Evolutionary conservation across 176 grass and related monocot genomes (phyloP), one percentile per base, ranked within the genome.

Genomic region (Phyllostachys edulis): DNA sequence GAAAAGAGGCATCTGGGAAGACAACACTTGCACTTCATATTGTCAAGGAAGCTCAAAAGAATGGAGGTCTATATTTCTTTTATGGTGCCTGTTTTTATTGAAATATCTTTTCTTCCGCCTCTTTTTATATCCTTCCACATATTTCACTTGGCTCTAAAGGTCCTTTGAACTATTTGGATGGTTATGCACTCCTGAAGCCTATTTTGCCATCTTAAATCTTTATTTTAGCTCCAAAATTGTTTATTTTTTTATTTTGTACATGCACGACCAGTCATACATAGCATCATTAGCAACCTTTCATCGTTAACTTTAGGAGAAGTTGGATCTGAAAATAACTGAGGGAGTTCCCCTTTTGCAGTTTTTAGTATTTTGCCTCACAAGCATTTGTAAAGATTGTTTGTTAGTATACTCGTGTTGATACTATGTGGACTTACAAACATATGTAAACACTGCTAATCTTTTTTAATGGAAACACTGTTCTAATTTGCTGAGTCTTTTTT

Each of bases 21-120:
- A 98, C 96, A 82, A 93, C 96, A 29, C 96, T 98, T 75, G 93
- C 93, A 12, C 91, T 98, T 84, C 96, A 98, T 89, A 87, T 95
- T 76, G 82, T 95, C 46, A 98, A 93, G 84, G 93, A 98, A 92
- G 89, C 96, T 63, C 96, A 95, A 85, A 98, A 95, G 78, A 79
- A 82, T 51, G 96, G 96, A 95, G 96, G 96, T 95, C 54, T 29
- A 46, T 39, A 66, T 77, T 69, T 90, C 23, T 59, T 41, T 88
- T 63, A 56, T 44, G 50, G 56, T 27, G 5, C 9, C 44, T 61
- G n/a, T 34, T 76, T 76, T 37, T 42, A 11, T 47, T 13, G 20
- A 38, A 21, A 23, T 54, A 65, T 66, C 60, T 64, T 4, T 47
- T 15, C 18, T 18, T 6, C 38, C 1, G 4, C 20, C 27, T 47